Evolutionary conservation across 345 rosid genomes (phyloP).

Genomic region (Combretum micranthum): DNA sequence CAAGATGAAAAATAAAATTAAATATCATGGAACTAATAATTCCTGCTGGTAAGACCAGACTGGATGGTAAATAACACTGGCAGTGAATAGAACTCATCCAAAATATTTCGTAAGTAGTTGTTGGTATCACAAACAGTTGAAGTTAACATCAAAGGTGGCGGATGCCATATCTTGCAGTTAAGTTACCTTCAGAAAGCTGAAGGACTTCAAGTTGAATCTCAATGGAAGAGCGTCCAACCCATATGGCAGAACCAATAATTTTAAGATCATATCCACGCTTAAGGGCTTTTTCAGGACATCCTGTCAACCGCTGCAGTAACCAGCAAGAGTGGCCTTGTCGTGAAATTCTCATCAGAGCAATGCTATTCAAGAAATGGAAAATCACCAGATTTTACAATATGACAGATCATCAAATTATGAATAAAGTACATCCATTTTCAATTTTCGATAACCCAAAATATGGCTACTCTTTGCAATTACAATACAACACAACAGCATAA

Average conservation of each 20-base stretch:
- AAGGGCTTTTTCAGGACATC: conserved; percentile 71
- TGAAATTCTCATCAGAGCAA: conserved; percentile 66
- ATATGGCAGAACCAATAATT: conserved; percentile 65
- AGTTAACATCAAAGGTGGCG: not conserved
- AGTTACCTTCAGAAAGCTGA: conserved; percentile 36
- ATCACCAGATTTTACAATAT: not conserved
- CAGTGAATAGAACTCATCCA: not conserved
- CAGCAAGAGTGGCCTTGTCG: conserved; percentile 72
- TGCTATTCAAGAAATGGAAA: conserved; percentile 40
- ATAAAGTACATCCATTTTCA: not conserved
- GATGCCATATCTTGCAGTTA: not conserved
- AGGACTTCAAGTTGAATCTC: conserved; percentile 77
- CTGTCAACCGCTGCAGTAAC: conserved; percentile 89
- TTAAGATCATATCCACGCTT: conserved; percentile 59
- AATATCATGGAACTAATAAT: not conserved
- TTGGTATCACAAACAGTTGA: too few relatives aligned
- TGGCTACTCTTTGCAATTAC: not conserved
- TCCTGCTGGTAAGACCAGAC: not conserved
- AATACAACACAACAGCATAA: not conserved
- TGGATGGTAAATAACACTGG: not conserved
- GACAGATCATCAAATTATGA: not conserved
- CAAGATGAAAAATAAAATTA: conserved; percentile 1
- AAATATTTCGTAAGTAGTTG: too few relatives aligned
- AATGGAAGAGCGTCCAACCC: conserved; percentile 85
- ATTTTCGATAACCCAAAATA: not conserved